A percentile compares a stretch with the other conserved stretches of the same genome.
Conservation (phyloP, 495 filamentous ascomycete species). For the Sabuloglossum arenarium region DNA sequence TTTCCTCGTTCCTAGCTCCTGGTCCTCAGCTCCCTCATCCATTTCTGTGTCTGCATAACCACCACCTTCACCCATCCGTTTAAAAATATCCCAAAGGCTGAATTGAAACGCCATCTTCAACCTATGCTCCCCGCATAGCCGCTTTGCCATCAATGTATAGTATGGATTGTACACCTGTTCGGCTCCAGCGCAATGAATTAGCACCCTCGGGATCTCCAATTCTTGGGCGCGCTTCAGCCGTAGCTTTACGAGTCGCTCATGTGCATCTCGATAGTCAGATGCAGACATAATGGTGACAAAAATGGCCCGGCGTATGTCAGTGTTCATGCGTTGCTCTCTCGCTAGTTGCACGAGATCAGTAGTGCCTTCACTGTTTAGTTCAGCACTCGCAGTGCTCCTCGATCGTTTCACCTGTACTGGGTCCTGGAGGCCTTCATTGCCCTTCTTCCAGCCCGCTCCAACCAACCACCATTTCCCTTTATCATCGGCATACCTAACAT, state of each 20-base stretch:
- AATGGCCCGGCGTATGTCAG: conserved; percentile 75
- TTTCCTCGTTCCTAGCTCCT: conserved; percentile 33
- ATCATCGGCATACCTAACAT: conserved; percentile 61
- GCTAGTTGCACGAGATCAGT: conserved; percentile 56
- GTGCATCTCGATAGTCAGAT: conserved; percentile 64
- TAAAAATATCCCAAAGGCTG: conserved; percentile 72
- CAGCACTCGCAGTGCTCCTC: conserved; percentile 13
- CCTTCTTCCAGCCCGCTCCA: conserved; percentile 65
- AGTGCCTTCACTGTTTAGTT: conserved; percentile 23
- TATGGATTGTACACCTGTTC: conserved; percentile 82
- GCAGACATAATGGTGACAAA: conserved; percentile 85
- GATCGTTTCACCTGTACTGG: background rate
- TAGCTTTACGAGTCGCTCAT: conserved; percentile 56
- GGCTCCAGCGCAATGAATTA: conserved; percentile 68
- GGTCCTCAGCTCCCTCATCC: conserved; percentile 26
- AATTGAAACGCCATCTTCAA: conserved; percentile 70
- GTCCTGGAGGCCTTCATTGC: conserved; percentile 11
- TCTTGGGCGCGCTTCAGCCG: conserved; percentile 70
- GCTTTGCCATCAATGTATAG: conserved; percentile 66
- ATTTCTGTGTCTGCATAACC: conserved; percentile 31
- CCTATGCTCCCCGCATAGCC: conserved; percentile 47
- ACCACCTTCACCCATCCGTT: conserved; percentile 54
- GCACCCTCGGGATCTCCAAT: conserved; percentile 66
- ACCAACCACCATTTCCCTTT: conserved; percentile 98
- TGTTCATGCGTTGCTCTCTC: conserved; percentile 79